Base-by-base conservation (phyloP, 805 yeast species). In the Isabelozyma gotoi region DNA sequence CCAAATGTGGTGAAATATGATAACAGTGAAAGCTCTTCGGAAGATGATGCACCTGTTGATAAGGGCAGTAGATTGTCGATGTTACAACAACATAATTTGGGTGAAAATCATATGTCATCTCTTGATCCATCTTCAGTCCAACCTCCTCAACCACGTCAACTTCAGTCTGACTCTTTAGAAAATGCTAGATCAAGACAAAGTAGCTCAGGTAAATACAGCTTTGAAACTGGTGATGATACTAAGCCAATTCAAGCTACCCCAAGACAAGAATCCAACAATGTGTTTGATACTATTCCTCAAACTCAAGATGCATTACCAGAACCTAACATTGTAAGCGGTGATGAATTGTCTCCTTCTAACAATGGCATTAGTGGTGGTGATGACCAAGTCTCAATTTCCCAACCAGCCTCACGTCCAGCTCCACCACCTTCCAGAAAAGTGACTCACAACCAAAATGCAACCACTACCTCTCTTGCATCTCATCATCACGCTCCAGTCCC, bases 391-490 rank as follows among this genome's bases (percentile, higher is more conserved):
- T 3, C 29, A 21, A 17, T 17, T 32, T n/a, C 36, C n/a, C 62
- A 32, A 33, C 74, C 79, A 3, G 8, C 29, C 4, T 24, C 29
- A 24, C 29, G 29, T 24, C 84, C 84, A 5, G 74, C 76, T 3
- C 78, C 81, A 31, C 85, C 84, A 15, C 84, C 83, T 32, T 67
- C 83, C 2, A 73, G 84, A 58, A 80, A 77, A 53, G 71, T 69
- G 11, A 60, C 60, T 3, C 62, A 71, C 46, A 67, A 63, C 44
- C 65, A 60, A 36, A 57, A 59, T 29, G 52, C 54, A 20, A 58
- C 7, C 12, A 18, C 32, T 10, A 24, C 19, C 68, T 15, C 71
- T 5, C 17, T 14, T 8, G 4, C 34, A 11, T 24, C 29, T 24
- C 62, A 71, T 46, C 67, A 63, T 45, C 65, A 60, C 34, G 57